Base-by-base conservation (phyloP, 805 yeast species). In the Barnettozyma wickerhamii region DNA sequence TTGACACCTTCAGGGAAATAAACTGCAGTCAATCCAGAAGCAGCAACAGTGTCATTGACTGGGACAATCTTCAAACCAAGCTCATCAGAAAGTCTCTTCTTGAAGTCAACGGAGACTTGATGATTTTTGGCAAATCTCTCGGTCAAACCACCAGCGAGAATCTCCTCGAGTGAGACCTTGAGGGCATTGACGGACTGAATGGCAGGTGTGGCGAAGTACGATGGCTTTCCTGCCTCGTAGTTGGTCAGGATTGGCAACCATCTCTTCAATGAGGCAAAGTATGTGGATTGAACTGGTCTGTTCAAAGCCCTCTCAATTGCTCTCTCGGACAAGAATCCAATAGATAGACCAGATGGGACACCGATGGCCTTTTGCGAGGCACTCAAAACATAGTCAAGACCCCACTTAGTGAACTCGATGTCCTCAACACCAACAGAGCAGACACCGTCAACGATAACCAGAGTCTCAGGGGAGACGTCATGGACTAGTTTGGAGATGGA, bases 201-300 rank as follows among this genome's bases (percentile, higher is more conserved):
- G 0, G 97, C 84, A n/a, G 96, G 97, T 7, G 97, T 91, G n/a
- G 96, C 96, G 59, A 88, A 91, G 69, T 90, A 93, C 7, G 90
- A 85, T 14, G 75, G 74, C 79, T 74, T 71, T 35, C 90, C 90
- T 36, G 75, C 62, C 69, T 90, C 97, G 66, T 87, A 88, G 32
- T 88, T 85, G 59, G 75, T 67, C 89, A 90, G 80, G 58, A 90
- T 75, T 30, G 97, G 96, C 35, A 80, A 63, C 98, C 98, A 90
- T 66, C 78, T 79, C 58, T 80, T 73, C 56, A 91, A 68, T 33
- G 84, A 79, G 33, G 89, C 82, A 61, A 79, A 87, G 61, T 67
- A 75, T 42, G 54, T 69, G 53, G 43, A 56, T 49, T 59, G 62
- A 43, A 71, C 65, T 53, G 75, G 67, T 57, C 75, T 73, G 14